Evolutionary conservation across 768 basidiomycete genomes (phyloP), one percentile per base, ranked within the genome.

Genomic region (Suillus subalutaceus): DNA sequence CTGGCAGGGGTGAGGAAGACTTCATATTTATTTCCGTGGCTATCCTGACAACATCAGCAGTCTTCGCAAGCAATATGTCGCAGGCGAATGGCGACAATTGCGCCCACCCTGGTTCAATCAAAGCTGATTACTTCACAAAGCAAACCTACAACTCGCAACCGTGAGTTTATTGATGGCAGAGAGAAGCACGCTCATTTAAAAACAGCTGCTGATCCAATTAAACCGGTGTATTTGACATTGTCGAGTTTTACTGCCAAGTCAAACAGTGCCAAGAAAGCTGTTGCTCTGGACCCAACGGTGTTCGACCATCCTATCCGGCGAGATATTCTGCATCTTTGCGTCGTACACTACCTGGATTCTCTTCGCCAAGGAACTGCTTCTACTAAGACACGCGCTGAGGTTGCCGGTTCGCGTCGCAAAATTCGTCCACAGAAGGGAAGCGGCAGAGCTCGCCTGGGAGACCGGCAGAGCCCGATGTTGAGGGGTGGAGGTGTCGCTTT

Each of bases 401-500:
- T 99, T 15, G 84, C 86, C 63, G 95, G 93, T 46, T 97, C 95
- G 2, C 94, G 94, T 10, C 81, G 84, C 72, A 99, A 99, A 80
- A 87, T 99, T 65, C 87, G 90, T 46, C 89, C 84, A 7, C 97
- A 99, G 77, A 99, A 99, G 78, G 97, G 97, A 10, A 86, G 88
- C 18, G 97, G 97, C 66, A 83, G 79, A 70, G 97, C 97, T 12
- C 93, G 97, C 74, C 81, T 97, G 12, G 97, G 96, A 57, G 94
- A 96, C 71, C 88, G 83, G 2, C 92, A 94, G 71, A 91, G 88
- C 75, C 94, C 94, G 2, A 93, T 94, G 85, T 85, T 90, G 63
- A 84, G 90, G 40, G 97, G 97, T 41, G 97, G 97, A 78, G 97
- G 97, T 70, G 86, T 92, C 48, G 94, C 94, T 7, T 96, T 95